Evolutionary conservation across 2,329 filamentous ascomycete species (phyloP).

Genomic region (Colletotrichum tanaceti): DNA sequence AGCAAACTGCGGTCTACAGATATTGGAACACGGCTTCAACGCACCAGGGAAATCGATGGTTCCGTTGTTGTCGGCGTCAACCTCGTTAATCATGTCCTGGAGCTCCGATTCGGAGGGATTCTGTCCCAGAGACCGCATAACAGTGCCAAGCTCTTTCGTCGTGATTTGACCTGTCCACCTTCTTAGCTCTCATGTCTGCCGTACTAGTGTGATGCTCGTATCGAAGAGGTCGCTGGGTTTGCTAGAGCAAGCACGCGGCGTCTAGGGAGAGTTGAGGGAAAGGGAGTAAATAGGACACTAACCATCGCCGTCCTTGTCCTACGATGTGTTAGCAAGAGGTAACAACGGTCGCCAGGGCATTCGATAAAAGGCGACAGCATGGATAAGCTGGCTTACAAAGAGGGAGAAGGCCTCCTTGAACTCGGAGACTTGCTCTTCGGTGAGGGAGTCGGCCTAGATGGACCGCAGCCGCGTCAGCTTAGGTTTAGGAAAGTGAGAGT

Average conservation of each 20-base stretch:
- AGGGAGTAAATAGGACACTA: conserved; percentile 56
- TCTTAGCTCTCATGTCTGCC: conserved; percentile 42
- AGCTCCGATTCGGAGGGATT: conserved; percentile 91
- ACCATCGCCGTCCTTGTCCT: conserved; percentile 95
- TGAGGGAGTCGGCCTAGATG: conserved; percentile 91
- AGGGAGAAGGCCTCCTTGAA: conserved; percentile 99
- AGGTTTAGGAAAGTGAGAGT: conserved; percentile 19
- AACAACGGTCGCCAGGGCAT: conserved; percentile 18
- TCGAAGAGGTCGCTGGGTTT: conserved; percentile 20
- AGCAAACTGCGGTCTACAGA: conserved; percentile 40
- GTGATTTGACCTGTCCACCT: conserved; percentile 80
- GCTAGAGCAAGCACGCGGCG: conserved; percentile 18
- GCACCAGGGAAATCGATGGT: conserved; percentile 91
- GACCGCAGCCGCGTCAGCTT: conserved; percentile 28
- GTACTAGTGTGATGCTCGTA: not conserved
- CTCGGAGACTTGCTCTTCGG: conserved; percentile 99
- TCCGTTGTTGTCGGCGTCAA: conserved; percentile 92
- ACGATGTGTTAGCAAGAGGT: conserved; percentile 49
- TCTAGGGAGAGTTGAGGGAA: conserved; percentile 19
- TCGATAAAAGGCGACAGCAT: conserved; percentile 7
- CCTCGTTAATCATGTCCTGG: conserved; percentile 95
- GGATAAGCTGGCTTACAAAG: conserved; percentile 77
- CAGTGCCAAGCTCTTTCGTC: conserved; percentile 88
- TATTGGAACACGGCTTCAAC: conserved; percentile 43
- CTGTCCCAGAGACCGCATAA: conserved; percentile 90